Base-by-base conservation (phyloP, 2,329 filamentous ascomycete genomes). In the Huntiella moniliformis region DNA sequence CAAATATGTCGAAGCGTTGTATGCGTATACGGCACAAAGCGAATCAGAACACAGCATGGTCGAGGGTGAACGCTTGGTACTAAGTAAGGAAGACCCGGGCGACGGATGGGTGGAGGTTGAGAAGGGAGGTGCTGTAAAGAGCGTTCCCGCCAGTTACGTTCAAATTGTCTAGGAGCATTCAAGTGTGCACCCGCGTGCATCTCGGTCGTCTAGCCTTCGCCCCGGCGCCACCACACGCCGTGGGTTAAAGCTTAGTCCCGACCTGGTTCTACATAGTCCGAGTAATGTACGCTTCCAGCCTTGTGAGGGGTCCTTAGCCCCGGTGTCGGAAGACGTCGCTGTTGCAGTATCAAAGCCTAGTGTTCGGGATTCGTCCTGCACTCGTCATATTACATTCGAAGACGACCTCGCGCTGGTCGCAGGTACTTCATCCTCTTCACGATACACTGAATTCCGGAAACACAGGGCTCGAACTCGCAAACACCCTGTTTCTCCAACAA, bases 91-190 rank as follows among this genome's bases (percentile, higher is more conserved):
- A 47, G 88, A 96, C 57, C 73, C 78, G 0, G 91, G 91, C 1
- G 91, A 96, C 64, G 91, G 91, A 0, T 98, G 91, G 91, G 84
- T 79, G 22, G 91, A 96, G 64, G 91, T 98, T 13, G 91, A 96
- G 65, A 86, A 84, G 61, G 86, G 84, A 13, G 87, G 87, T 1
- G 67, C 77, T 36, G 84, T 79, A 42, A 87, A 78, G 57, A 94
- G 86, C 59, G 91, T 98, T 45, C 91, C 91, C 39, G 87, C 87
- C 34, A 93, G 85, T 60, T 98, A 96, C 65, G 74, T 96, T 50
- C 81, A 86, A 62, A 73, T 79, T 56, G 74, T 83, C 43, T 81
- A 66, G 62, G 55, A 53, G 52, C 34, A 52, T 35, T 41, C 40
- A 44, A 44, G 44, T 39, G 38, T 28, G 48, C 35, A 36, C 33